phyloP scores from a whole-genome alignment of 345 rosid species.

The Citrus australasica region DNA sequence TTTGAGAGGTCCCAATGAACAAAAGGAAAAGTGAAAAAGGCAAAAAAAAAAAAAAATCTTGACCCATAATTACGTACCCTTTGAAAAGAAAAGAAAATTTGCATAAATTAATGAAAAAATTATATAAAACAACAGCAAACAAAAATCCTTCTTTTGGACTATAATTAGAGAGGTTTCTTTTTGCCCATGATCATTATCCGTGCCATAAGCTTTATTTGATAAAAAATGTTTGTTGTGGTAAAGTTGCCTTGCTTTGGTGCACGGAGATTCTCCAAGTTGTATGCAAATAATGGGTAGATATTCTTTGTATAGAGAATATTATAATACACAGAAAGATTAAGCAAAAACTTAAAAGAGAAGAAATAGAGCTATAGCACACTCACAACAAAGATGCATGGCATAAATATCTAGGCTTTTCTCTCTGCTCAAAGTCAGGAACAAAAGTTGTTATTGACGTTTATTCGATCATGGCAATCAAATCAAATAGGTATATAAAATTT shows the following conservation, averaged over 20 bases:
- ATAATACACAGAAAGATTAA: not conserved
- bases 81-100: slow-evolving; percentile 21
- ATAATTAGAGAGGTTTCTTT: slow-evolving; percentile 23
- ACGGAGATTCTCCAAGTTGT: slow-evolving; percentile 47
- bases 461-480: slow-evolving; percentile 26
- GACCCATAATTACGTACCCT: slow-evolving; percentile 34
- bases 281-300: slow-evolving; percentile 26
- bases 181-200: slow-evolving; percentile 21
- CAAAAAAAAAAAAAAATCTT: slow-evolving; percentile 26
- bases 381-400: not conserved
- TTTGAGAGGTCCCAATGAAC: slow-evolving; percentile 41
- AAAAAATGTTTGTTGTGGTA: slow-evolving; percentile 19
- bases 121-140: slow-evolving; percentile 1
- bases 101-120: not conserved
- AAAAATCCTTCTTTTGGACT: slow-evolving; percentile 47
- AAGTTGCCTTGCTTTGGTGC: slow-evolving; percentile 35
- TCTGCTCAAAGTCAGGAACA: slow-evolving; percentile 28
- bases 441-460: slow-evolving; percentile 33
- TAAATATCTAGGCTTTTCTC: slow-evolving; percentile 39
- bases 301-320: slow-evolving; percentile 23
- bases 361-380: slow-evolving; percentile 8
- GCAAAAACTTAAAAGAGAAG: slow-evolving; percentile 34
- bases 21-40: slow-evolving; percentile 35
- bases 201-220: slow-evolving; percentile 28
- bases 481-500: slow-evolving; percentile 9